Conservation (phyloP, 495 filamentous ascomycete species). For the Aspergillus cavernicola region DNA sequence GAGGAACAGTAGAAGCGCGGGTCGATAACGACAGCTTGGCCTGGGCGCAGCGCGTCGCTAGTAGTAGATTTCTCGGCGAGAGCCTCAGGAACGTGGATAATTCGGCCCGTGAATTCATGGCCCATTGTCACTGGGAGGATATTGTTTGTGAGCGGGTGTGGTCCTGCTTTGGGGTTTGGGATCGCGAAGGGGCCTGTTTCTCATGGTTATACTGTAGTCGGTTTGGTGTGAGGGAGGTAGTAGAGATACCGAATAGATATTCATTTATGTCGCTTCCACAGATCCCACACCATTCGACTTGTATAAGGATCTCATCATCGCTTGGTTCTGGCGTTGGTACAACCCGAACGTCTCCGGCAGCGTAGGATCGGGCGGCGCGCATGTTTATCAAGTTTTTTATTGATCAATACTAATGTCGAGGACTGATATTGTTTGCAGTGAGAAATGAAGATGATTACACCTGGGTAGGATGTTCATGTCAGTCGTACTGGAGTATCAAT, state of each 20-base stretch:
- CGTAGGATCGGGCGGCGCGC: slow-evolving; percentile 16
- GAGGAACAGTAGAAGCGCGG: slow-evolving; percentile 48
- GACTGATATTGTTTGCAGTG: too few species aligned
- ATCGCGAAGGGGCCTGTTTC: slow-evolving; percentile 23
- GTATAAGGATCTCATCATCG: slow-evolving; percentile 30
- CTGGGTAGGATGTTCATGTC: too few species aligned
- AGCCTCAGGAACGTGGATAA: slow-evolving; percentile 4
- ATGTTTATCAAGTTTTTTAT: neutral
- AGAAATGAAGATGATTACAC: too few species aligned
- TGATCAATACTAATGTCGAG: too few species aligned
- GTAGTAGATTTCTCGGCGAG: neutral
- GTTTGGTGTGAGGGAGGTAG: neutral
- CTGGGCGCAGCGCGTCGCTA: neutral
- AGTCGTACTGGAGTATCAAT: too few species aligned
- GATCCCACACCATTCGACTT: slow-evolving; percentile 18
- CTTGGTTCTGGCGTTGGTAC: neutral
- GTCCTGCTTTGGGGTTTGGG: slow-evolving; percentile 17
- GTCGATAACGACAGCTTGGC: slow-evolving; percentile 30
- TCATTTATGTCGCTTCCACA: slow-evolving; percentile 44
- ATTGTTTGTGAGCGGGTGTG: slow-evolving; percentile 49
- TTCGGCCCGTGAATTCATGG: slow-evolving; percentile 48
- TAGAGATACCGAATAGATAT: slow-evolving; percentile 34
- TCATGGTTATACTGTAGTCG: slow-evolving; percentile 11
- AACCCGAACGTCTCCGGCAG: slow-evolving; percentile 11
- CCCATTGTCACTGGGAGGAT: slow-evolving; percentile 47